Percentiles rank a stretch among this genome's conserved stretches.
phyloP scores from a whole-genome alignment of 768 basidiomycete genomes.

The Termitomyces eurrhizus region DNA sequence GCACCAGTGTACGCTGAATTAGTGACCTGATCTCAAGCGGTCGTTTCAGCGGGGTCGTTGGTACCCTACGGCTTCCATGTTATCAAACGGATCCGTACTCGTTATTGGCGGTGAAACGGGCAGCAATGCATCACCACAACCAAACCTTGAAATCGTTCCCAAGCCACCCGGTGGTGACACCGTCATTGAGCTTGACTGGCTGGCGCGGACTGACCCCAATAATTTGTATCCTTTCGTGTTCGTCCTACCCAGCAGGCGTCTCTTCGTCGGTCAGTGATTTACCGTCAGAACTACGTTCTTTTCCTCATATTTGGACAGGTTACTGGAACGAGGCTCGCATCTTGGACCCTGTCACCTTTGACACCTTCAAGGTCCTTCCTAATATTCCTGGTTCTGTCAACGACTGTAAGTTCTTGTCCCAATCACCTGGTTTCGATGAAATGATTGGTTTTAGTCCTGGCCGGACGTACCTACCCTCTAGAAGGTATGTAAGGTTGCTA shows the following conservation, averaged over 20 bases:
- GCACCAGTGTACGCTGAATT: constrained; percentile 9
- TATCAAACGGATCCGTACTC: constrained; percentile 71
- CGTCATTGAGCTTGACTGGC: constrained; percentile 56
- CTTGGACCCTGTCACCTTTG: constrained; percentile 61
- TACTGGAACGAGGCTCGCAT: constrained; percentile 84
- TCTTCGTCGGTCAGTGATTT: constrained; percentile 62
- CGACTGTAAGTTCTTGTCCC: constrained; percentile 37
- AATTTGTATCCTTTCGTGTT: constrained; percentile 79
- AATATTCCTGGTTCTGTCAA: constrained; percentile 75
- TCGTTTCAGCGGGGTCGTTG: constrained; percentile 53
- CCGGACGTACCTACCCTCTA: constrained; percentile 74
- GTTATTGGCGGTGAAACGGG: constrained; percentile 75
- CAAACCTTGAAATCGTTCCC: constrained; percentile 70
- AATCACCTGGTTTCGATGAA: neutral
- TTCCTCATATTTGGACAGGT: constrained; percentile 29
- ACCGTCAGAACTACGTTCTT: neutral
- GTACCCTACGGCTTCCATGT: constrained; percentile 66
- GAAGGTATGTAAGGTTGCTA: constrained; percentile 35
- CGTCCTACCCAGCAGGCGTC: constrained; percentile 61
- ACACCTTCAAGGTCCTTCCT: constrained; percentile 55
- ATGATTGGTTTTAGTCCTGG: constrained; percentile 38
- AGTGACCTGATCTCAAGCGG: neutral
- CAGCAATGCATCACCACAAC: constrained; percentile 61
- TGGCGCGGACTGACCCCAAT: constrained; percentile 71
- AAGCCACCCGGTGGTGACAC: constrained; percentile 63